phyloP scores from a whole-genome alignment of 768 basidiomycete genomes.

The Hirschioporus abietinus region DNA sequence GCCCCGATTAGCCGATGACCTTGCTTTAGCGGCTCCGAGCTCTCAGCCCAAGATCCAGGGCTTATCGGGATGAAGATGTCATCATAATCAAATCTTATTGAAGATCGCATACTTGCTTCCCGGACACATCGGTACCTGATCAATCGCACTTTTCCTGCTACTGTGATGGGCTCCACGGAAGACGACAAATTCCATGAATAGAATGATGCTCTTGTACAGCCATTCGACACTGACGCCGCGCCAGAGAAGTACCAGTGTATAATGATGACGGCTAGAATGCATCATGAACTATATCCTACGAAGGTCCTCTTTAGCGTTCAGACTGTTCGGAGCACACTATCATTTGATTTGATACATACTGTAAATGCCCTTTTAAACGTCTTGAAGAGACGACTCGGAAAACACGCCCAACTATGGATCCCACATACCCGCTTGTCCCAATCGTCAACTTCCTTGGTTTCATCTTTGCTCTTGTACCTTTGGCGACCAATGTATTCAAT shows the following conservation, averaged over 20 bases:
- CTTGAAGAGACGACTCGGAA: too few relatives aligned
- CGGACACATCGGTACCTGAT: background rate
- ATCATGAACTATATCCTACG: background rate
- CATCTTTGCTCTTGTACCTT: constrained; percentile 39
- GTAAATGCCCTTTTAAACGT: too few relatives aligned
- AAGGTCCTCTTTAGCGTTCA: background rate
- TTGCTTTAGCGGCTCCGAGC: background rate
- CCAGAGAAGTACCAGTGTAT: background rate
- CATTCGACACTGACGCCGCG: background rate
- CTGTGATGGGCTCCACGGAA: background rate
- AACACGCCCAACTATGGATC: constrained; percentile 8
- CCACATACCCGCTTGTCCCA: constrained; percentile 28
- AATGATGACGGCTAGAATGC: background rate
- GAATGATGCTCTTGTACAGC: background rate
- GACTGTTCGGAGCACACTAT: background rate
- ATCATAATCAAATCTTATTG: background rate
- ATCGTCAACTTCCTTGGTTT: constrained; percentile 34
- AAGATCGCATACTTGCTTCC: background rate
- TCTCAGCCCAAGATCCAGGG: background rate
- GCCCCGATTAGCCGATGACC: background rate
- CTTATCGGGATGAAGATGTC: background rate
- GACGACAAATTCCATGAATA: background rate
- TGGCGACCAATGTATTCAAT: constrained; percentile 50
- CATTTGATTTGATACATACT: background rate
- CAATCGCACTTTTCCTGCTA: background rate